Evolutionary conservation across 352 stramenopile species (phyloP).

Genomic region (Aphanomyces euteiches): DNA sequence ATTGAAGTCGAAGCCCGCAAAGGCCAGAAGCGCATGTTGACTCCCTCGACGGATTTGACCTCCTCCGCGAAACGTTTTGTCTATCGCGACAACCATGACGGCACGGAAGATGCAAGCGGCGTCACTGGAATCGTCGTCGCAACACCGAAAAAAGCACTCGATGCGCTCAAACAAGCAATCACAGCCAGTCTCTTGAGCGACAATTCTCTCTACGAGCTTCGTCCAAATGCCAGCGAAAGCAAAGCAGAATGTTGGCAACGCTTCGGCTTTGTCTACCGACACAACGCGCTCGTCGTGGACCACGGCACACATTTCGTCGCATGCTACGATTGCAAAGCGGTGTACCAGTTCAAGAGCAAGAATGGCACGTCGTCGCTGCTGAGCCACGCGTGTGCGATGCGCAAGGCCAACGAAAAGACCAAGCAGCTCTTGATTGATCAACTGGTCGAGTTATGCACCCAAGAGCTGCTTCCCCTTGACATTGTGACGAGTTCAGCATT

Average conservation of each 20-base stretch:
- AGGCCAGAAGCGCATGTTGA: neutral
- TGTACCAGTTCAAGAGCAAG: conserved; percentile 1
- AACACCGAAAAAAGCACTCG: conserved; percentile 2
- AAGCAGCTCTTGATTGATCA: neutral
- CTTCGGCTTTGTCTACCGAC: conserved; percentile 27
- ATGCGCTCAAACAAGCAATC: conserved; percentile 22
- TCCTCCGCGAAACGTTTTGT: neutral
- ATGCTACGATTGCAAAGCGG: conserved; percentile 25
- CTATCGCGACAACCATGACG: neutral
- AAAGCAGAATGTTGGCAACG: conserved; percentile 20
- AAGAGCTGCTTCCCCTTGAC: neutral
- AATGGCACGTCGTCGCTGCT: conserved; percentile 6
- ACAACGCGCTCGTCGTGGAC: conserved; percentile 18
- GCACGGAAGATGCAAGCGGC: neutral
- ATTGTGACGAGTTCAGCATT: conserved; percentile 10
- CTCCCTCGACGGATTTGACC: neutral
- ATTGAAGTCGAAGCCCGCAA: neutral
- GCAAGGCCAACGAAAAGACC: neutral
- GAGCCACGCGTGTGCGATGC: conserved; percentile 7
- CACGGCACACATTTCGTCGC: conserved; percentile 9
- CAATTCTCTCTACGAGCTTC: neutral
- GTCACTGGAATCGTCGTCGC: neutral
- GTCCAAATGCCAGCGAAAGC: conserved; percentile 12
- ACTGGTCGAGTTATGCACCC: neutral
- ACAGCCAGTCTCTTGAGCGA: neutral